Base-by-base conservation (phyloP, 2,329 filamentous ascomycete genomes). In the Albophoma yamanashiensis region DNA sequence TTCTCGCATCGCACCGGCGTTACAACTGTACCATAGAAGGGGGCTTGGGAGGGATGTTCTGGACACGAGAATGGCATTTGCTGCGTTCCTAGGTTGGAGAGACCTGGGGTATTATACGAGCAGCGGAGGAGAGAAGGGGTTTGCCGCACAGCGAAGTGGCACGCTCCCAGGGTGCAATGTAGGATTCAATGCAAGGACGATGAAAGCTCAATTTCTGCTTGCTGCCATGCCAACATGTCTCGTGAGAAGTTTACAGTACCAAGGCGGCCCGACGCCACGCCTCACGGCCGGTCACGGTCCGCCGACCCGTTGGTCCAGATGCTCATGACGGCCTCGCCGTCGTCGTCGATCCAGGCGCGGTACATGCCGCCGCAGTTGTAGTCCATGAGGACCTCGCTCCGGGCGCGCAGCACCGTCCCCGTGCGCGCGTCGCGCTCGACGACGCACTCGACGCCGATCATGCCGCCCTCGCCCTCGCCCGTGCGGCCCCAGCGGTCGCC, bases 311-410 rank as follows among this genome's bases (percentile, higher is more conserved):
- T 71, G 3, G 67, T 67, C 67, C 73, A 75, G 40, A 74, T 62
- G 59, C 82, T 80, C 68, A 85, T 83, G 31, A 79, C 76, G 22
- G 79, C 76, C 61, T 76, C 75, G 0, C 86, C 88, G 1, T 82
- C 69, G 4, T 86, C 81, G 63, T 89, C 82, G 25, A 89, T 76
- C 82, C 88, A 93, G 0, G 90, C 91, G 25, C 91, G 81, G 69
- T 92, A 94, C 89, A 96, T 92, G 0, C 92, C 92, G 5, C 87
- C 89, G 66, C 89, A 94, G 70, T 96, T 96, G 70, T 87, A 92
- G 66, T 92, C 89, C 70, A 86, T 88, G 20, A 92, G 75, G 7
- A 95, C 79, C 58, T 82, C 78, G 1, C 76, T 76, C 17, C 75
- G 67, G 1, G 73, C 70, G 2, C 74, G 74, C 1, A 80, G 69